Evolutionary conservation across 495 filamentous ascomycete species (phyloP).

Genomic region (Aspergillus baeticus): DNA sequence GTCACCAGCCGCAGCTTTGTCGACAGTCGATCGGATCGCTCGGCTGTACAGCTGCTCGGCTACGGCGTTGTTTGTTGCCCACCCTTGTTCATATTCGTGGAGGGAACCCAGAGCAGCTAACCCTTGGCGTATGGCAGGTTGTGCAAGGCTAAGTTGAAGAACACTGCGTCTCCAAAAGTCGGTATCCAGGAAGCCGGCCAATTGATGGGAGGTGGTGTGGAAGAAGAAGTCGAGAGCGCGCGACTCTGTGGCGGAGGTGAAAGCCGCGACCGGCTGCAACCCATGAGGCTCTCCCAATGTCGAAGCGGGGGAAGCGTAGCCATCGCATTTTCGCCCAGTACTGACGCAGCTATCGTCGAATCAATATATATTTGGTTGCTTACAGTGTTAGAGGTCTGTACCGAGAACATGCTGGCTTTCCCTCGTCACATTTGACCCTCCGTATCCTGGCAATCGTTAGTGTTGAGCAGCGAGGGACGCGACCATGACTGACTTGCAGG

Average conservation of each 20-base stretch:
- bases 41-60: constrained; percentile 17
- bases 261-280: constrained; percentile 8
- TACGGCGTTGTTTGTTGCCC: neutral
- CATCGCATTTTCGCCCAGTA: constrained; percentile 38
- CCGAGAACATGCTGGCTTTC: constrained; percentile 23
- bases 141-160: constrained; percentile 55
- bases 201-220: constrained; percentile 40
- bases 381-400: constrained; percentile 4
- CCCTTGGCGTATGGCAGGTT: constrained; percentile 61
- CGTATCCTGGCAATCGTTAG: constrained; percentile 15
- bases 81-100: constrained; percentile 41
- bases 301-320: constrained; percentile 16
- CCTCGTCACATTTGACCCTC: constrained; percentile 34
- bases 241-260: constrained; percentile 7
- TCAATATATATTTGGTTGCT: neutral
- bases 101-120: constrained; percentile 61
- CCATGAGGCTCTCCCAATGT: neutral
- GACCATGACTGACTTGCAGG: constrained; percentile 31
- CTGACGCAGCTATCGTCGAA: constrained; percentile 26
- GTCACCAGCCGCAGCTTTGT: constrained; percentile 7
- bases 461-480: neutral
- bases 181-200: constrained; percentile 61
- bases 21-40: constrained; percentile 17
- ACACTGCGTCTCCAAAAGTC: constrained; percentile 56
- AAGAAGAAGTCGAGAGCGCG: constrained; percentile 22